Evolutionary conservation across 129 eudicot genomes (phyloP), one percentile per base, ranked within the genome.

Genomic region (Deinandra increscens): DNA sequence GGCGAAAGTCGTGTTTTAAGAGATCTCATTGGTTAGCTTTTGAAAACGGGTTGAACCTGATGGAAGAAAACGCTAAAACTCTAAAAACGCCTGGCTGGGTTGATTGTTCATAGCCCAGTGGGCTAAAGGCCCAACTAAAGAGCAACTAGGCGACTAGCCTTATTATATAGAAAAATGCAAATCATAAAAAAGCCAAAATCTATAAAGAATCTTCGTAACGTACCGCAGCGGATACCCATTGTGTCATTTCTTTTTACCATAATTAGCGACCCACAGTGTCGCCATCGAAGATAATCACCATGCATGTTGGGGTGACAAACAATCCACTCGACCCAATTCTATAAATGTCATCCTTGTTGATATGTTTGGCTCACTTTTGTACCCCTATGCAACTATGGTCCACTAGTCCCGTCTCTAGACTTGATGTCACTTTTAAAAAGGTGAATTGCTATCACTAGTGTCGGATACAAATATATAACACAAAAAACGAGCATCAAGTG

Each of bases 221-320:
- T 69, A 69, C 46, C 49, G 31, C 59, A 41, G 49, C 38, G 58
- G 71, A 6, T 49, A 60, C 61, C 66, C 39, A 37, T 36, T 17
- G 58, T 46, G 46, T 69, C 75, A 20, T 74, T 50, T 77, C 71
- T 62, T 77, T 76, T 62, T 76, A 77, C 66, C 31, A 29, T 7
- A 37, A 48, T 59, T 26, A 41, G 55, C 34, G 76, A 71, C 36
- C 76, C 9, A 20, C 37, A 51, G 64, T 61, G 76, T 77, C 76
- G 29, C 66, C 7, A 53, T 70, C 66, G 18, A 18, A 49, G 43
- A 39, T 60, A 51, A 49, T 43, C 49, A 61, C 46, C 76, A 62
- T 36, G 39, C 9, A 44, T 68, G 60, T 17, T 45, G 60, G 60
- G 70, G 66, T 76, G 81, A 13, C 60, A 53, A 20, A 11, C 31